These are phyloP conservation scores for Euphorbia celastroides DNA, from an alignment of 441 rosid species.

Conservation along the genomic window DNA sequence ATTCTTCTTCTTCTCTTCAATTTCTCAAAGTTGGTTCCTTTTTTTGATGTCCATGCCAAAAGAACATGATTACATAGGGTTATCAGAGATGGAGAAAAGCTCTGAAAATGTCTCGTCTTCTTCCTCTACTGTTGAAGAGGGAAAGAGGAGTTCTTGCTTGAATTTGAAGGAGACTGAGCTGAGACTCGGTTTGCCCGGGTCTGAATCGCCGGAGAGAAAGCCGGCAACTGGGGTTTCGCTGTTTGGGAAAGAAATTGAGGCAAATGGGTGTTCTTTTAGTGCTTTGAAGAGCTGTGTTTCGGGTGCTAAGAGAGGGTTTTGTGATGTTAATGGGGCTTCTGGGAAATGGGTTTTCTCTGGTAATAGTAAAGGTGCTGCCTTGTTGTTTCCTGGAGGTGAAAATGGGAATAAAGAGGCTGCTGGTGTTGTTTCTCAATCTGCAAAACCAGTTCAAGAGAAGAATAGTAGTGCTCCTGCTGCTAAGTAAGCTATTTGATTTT, in stretches of 20 bases:
- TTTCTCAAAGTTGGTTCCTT: background rate
- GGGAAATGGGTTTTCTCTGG: constrained; percentile 43
- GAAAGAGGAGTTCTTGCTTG: constrained; percentile 18
- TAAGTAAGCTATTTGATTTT: constrained; percentile 33
- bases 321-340: constrained; percentile 42
- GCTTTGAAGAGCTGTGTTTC: constrained; percentile 38
- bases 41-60: constrained; percentile 38
- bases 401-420: constrained; percentile 30
- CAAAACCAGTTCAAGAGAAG: constrained; percentile 36
- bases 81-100: constrained; percentile 42
- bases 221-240: constrained; percentile 32
- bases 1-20: background rate
- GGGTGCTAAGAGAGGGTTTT: constrained; percentile 59
- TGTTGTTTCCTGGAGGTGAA: constrained; percentile 39
- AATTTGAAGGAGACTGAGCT: constrained; percentile 57
- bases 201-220: constrained; percentile 41
- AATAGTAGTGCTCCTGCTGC: constrained; percentile 43
- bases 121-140: constrained; percentile 11
- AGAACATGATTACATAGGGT: constrained; percentile 70
- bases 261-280: constrained; percentile 23
- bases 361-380: constrained; percentile 32
- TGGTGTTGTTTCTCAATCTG: constrained; percentile 28
- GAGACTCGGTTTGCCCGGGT: constrained; percentile 63
- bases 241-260: constrained; percentile 49
- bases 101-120: constrained; percentile 37